Percentiles rank a stretch among this genome's conserved stretches.
phyloP scores from a whole-genome alignment of 305 asterid genomes.

The Fraxinus ornus region DNA sequence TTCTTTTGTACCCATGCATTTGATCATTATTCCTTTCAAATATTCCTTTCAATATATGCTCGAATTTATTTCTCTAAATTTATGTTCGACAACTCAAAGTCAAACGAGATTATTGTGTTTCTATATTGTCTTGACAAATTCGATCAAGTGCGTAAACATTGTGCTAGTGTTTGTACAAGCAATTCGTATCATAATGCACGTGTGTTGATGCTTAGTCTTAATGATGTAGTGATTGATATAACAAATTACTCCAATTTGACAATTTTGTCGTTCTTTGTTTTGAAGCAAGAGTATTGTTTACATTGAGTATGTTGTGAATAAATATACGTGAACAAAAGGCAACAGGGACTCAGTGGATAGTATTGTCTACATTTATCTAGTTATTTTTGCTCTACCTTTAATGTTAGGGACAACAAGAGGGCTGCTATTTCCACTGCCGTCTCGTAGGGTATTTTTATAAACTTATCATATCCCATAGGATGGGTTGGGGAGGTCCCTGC shows the following conservation, averaged over 20 bases:
- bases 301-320: neutral
- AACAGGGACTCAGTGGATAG: too few species aligned
- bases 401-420: too few species aligned
- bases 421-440: too few species aligned
- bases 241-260: neutral
- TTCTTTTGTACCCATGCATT: neutral
- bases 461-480: too few species aligned
- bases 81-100: neutral
- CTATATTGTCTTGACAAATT: too few species aligned
- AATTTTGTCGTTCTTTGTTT: too few species aligned
- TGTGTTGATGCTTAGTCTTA: neutral
- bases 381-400: too few species aligned
- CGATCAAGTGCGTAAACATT: neutral
- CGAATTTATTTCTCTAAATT: too few species aligned
- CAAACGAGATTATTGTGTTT: neutral
- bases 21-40: neutral
- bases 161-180: neutral
- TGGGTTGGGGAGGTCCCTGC: too few species aligned
- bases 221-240: neutral
- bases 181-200: too few species aligned
- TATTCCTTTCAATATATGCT: neutral
- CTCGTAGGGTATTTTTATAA: too few species aligned
- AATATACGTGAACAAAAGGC: neutral
- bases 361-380: too few species aligned
- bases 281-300: neutral